Base-by-base conservation (phyloP, 2,329 filamentous ascomycete genomes). In the Colletotrichum brevisporum region DNA sequence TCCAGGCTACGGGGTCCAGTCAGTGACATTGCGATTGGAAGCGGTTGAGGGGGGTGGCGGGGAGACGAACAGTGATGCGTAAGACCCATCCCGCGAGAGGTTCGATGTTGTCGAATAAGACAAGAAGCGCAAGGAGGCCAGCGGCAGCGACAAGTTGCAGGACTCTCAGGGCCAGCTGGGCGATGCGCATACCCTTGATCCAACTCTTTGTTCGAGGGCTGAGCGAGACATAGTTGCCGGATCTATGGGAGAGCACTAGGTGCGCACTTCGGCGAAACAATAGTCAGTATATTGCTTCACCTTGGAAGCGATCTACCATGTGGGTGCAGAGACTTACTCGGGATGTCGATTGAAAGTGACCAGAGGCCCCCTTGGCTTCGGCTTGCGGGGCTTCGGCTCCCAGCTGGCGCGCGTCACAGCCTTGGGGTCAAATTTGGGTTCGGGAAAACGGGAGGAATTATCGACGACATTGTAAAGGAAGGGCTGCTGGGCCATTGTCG, bases 271-370 rank as follows among this genome's bases (percentile, higher is more conserved):
- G 31, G 43, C 31, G 70, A 31, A 61, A 12, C 13, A 39, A 56
- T 26, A 13, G 55, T 48, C 47, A 53, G 62, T 24, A 36, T 39
- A 58, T 48, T 18, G 24, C 21, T 18, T n/a, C 8, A 47, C 9
- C 13, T n/a, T 47, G 1, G 18, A 15, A 16, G 16, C 31, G 56
- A 31, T 9, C 26, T 12, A 18, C 27, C 50, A 41, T 39, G 31
- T 52, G 21, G 12, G 24, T 18, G 45, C 24, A 27, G 31, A 12
- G 18, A 83, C 90, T 76, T 86, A 94, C 91, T 98, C 94, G 1
- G 95, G 94, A 79, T 97, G 95, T 67, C 89, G 87, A 79, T 97
- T 96, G 84, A 97, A 92, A 69, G 92, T 88, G 71, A 98, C 82
- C 72, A 97, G 82, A 13, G 94, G 94, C 0, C 94, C 94, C 61